These are phyloP conservation scores for Chaetomium globosum DNA, from an alignment of 2,329 filamentous ascomycete genomes.

Conservation along the genomic window DNA sequence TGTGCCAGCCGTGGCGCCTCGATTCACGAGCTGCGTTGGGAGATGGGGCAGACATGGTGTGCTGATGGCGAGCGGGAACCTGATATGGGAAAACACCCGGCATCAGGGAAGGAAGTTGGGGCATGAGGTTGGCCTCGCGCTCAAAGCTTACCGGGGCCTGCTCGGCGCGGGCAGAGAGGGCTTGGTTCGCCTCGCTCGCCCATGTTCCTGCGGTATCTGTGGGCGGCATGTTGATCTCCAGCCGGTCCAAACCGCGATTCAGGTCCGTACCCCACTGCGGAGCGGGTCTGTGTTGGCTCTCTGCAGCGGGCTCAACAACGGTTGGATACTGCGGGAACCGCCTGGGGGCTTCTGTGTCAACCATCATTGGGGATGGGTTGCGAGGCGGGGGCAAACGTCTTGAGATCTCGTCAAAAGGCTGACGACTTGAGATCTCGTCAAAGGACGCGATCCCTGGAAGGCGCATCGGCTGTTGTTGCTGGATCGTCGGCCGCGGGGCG, in stretches of 20 bases:
- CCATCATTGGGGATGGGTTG: slow-evolving; percentile 73
- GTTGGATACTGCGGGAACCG: slow-evolving; percentile 42
- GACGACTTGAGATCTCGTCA: slow-evolving; percentile 60
- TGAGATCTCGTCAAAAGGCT: slow-evolving; percentile 71
- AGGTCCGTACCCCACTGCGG: slow-evolving; percentile 65
- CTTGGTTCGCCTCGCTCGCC: slow-evolving; percentile 60
- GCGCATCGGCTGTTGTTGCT: slow-evolving; percentile 64
- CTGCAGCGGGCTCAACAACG: slow-evolving; percentile 42
- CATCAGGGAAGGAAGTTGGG: too few species aligned
- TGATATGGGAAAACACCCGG: too few species aligned
- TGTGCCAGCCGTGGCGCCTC: slow-evolving; percentile 74
- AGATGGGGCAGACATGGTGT: slow-evolving; percentile 63
- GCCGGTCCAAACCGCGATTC: slow-evolving; percentile 65
- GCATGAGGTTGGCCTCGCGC: slow-evolving; percentile 44
- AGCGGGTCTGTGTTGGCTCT: slow-evolving; percentile 55
- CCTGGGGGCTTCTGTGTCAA: slow-evolving; percentile 58
- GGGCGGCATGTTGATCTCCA: slow-evolving; percentile 63
- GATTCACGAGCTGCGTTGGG: slow-evolving; percentile 57
- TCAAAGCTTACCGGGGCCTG: slow-evolving; percentile 61
- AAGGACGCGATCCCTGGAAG: slow-evolving; percentile 93
- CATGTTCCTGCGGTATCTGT: slow-evolving; percentile 57
- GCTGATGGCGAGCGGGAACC: slow-evolving; percentile 49
- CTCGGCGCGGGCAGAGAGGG: slow-evolving; percentile 58
- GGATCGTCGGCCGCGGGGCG: slow-evolving; percentile 49
- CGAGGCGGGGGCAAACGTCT: slow-evolving; percentile 64